Conservation (phyloP, 1,284 basidiomycete genomes). For the Papiliotrema terrestris region DNA sequence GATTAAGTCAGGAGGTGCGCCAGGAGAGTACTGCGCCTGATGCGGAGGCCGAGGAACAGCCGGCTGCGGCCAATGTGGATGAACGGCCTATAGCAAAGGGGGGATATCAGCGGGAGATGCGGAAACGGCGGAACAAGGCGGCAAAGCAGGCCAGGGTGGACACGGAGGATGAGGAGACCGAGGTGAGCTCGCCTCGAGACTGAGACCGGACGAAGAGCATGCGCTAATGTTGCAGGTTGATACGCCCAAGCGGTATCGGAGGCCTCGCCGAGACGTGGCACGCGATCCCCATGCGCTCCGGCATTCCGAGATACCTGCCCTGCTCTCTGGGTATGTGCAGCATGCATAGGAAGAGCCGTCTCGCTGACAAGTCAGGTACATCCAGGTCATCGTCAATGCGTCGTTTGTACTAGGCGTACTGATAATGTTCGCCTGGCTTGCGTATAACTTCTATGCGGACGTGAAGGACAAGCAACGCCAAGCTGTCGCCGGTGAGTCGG, state of each 20-base stretch:
- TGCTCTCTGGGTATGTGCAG: slow-evolving; percentile 69
- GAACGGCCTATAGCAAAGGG: slow-evolving; percentile 55
- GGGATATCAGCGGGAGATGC: slow-evolving; percentile 66
- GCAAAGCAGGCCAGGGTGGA: slow-evolving; percentile 27
- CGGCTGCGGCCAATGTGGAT: neutral
- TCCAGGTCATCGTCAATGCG: slow-evolving; percentile 93
- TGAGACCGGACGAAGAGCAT: neutral
- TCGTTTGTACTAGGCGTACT: slow-evolving; percentile 61
- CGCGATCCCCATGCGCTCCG: slow-evolving; percentile 27
- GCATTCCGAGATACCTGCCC: slow-evolving; percentile 50
- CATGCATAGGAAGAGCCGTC: neutral
- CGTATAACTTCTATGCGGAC: slow-evolving; percentile 51
- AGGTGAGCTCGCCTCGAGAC: neutral
- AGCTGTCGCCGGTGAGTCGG: slow-evolving; percentile 74
- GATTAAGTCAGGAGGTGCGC: too few species aligned
- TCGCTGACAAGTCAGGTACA: slow-evolving; percentile 60
- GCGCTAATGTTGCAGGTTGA: neutral
- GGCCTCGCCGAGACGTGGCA: neutral
- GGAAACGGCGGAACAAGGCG: slow-evolving; percentile 56
- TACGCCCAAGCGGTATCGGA: neutral
- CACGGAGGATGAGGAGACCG: slow-evolving; percentile 28
- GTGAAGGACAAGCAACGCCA: slow-evolving; percentile 84
- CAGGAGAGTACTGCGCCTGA: too few species aligned
- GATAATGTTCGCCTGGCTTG: too few species aligned
- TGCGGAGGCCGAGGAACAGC: too few species aligned